Evolutionary conservation across 148 eudicot species (phyloP), one percentile per base, ranked within the genome.

Genomic region (Chenopodium berlandieri): DNA sequence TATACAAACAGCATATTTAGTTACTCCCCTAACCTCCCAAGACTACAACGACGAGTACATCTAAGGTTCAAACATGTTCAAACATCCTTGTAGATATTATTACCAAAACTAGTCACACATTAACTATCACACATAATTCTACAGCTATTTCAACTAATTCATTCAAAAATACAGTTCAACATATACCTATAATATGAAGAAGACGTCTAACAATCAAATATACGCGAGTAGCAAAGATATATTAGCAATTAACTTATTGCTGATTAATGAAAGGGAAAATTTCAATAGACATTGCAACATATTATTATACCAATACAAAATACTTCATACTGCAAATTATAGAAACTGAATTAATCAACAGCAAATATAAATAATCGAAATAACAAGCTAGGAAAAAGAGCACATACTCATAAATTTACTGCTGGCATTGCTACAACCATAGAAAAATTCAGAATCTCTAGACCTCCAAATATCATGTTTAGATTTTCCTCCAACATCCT

Each of bases 341-440:
- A n/a, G 22, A 12, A 19, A 13, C 71, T 50, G 11, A 31, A 76
- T 76, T 37, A 27, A 22, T 7, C 71, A 44, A 27, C 54, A 73
- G 34, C 2, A 73, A 25, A 65, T 23, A 11, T 1, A 11, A 65
- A 71, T 20, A 25, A 58, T 40, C 30, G 30, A 37, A 71, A 20
- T n/a, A 63, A 10, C 40, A 34, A 31, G 47, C 1, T 23, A 48
- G 44, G 44, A 37, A 34, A 19, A 64, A 50, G 1, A 70, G 52
- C 0, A 73, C 94, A 30, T 79, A 94, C 98, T 91, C n/a, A 92
- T 81, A 83, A 91, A 96, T 71, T 85, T 91, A 64, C 69, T 81
- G 92, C 93, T 92, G 40, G 94, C 83, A 75, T 90, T 87, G 82
- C 95, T 89, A 83, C 99, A 96, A 65, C 97, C 98, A 46, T 85